A percentile compares a stretch with the other conserved stretches of the same genome.
Evolutionary conservation across 2,329 filamentous ascomycete species (phyloP).

Genomic region (Aotearoamyces nothofagi): DNA sequence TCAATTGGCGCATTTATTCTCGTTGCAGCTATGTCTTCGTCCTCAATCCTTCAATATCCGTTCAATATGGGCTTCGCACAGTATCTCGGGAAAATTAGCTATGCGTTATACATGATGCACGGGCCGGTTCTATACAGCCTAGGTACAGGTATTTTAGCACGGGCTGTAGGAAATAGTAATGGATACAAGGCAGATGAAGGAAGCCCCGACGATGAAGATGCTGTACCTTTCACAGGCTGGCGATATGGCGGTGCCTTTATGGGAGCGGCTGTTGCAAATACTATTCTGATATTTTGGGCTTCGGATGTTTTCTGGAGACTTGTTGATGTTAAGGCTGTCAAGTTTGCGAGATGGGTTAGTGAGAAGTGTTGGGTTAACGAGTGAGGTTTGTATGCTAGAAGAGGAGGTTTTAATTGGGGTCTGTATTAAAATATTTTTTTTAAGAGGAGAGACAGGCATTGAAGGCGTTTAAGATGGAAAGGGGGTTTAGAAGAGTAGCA

Average conservation of each 20-base stretch:
- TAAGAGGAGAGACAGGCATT: no score
- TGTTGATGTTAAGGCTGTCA: conserved; percentile 1
- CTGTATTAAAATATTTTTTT: no score
- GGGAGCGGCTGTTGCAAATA: background rate
- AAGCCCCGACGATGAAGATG: no score
- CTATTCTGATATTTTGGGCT: background rate
- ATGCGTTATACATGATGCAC: conserved; percentile 39
- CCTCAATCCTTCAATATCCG: conserved; percentile 18
- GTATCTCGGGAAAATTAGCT: conserved; percentile 37
- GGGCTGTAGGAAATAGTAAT: no score
- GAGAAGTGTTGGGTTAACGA: conserved; percentile 1
- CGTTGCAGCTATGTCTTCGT: conserved; percentile 14
- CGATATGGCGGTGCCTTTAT: background rate
- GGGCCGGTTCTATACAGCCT: conserved; percentile 29
- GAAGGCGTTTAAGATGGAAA: no score
- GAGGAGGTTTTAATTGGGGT: no score
- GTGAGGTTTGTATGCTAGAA: no score
- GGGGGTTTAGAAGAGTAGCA: no score
- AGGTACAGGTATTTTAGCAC: conserved; percentile 32
- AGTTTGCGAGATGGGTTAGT: conserved; percentile 1
- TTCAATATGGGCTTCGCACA: conserved; percentile 29
- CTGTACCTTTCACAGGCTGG: background rate
- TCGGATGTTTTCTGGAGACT: background rate
- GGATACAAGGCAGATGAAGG: no score
- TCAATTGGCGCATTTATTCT: conserved; percentile 1